Evolutionary conservation across 306 rosid genomes (phyloP), one percentile per base, ranked within the genome.

Genomic region (Amphicarpaea edgeworthii): DNA sequence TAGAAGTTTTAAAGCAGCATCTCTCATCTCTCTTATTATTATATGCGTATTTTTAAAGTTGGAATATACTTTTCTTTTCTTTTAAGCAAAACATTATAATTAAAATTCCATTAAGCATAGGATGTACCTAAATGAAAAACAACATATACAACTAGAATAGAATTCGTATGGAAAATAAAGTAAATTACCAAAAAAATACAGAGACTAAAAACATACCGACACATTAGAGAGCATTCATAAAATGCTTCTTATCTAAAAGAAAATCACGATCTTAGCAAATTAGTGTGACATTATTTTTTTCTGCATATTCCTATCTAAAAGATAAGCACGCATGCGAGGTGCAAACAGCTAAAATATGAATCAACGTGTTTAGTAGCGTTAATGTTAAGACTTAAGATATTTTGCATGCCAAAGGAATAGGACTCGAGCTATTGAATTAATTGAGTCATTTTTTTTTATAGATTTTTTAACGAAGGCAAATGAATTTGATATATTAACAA

Each of bases 1-100:
- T 14, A 68, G 8, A 46, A 68, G 59, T 68, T 68, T 68, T 45
- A 46, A 68, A 43, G 73, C 15, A 68, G 58, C 58, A 68, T 46
- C 73, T 64, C 17, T 64, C 19, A 38, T 64, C 0, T 41, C 28
- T 63, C 34, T 42, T 12, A 19, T 20, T 12, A 19, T 20, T 40
- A 1, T 42, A 64, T 11, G 4, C 1, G 2, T 40, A 20, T 42
- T 42, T 8, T 68, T 4, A 46, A 26, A 68, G 28, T 46, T 30
- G 23, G 20, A 45, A 45, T 45, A 9, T n/a, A n/a, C 26, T n/a
- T n/a, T n/a, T n/a, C n/a, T n/a, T n/a, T n/a, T n/a, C n/a, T n/a
- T n/a, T n/a, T n/a, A n/a, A n/a, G n/a, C n/a, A n/a, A n/a, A n/a
- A n/a, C n/a, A n/a, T n/a, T n/a, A n/a, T n/a, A n/a, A n/a, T n/a